Conservation (phyloP, 257 asterid species). For the Gardenia jasminoides region DNA sequence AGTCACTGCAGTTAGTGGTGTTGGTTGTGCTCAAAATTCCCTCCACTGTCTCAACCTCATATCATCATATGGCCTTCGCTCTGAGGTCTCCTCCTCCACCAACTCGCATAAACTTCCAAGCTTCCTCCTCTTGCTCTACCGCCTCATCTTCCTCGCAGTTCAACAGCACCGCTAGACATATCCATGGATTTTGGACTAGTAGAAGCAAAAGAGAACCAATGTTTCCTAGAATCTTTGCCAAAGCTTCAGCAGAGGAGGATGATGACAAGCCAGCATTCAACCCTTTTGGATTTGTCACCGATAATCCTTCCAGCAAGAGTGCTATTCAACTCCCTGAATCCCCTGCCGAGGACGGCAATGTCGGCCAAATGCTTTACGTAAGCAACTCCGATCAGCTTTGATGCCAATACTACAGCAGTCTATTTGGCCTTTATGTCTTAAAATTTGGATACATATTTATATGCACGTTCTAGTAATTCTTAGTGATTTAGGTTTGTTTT, state of each 20-base stretch:
- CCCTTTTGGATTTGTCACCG: conserved; percentile 96
- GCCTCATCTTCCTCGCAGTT: conserved; percentile 16
- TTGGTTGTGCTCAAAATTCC: conserved; percentile 34
- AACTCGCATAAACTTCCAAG: conserved; percentile 20
- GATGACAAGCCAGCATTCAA: conserved; percentile 67
- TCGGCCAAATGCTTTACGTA: conserved; percentile 94
- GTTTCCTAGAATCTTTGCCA: conserved; percentile 24
- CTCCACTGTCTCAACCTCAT: conserved; percentile 19
- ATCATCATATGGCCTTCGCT: conserved; percentile 27
- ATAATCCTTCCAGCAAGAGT: conserved; percentile 83
- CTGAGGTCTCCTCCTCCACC: conserved; percentile 33
- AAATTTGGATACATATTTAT: too few species aligned
- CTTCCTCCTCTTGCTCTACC: conserved; percentile 29
- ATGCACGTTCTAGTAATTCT: too few species aligned
- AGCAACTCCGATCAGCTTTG: neutral
- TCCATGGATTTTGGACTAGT: neutral
- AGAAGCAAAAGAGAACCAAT: conserved; percentile 23
- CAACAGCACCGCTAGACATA: neutral
- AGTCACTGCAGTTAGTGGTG: too few species aligned
- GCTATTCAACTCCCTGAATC: conserved; percentile 94
- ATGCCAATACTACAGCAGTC: neutral
- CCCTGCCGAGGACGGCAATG: conserved; percentile 98
- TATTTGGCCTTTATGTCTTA: too few species aligned
- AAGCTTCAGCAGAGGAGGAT: conserved; percentile 69
- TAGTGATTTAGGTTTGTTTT: too few species aligned